Conservation (phyloP, 139 green algal genomes). For the Chlorella sp. region DNA sequence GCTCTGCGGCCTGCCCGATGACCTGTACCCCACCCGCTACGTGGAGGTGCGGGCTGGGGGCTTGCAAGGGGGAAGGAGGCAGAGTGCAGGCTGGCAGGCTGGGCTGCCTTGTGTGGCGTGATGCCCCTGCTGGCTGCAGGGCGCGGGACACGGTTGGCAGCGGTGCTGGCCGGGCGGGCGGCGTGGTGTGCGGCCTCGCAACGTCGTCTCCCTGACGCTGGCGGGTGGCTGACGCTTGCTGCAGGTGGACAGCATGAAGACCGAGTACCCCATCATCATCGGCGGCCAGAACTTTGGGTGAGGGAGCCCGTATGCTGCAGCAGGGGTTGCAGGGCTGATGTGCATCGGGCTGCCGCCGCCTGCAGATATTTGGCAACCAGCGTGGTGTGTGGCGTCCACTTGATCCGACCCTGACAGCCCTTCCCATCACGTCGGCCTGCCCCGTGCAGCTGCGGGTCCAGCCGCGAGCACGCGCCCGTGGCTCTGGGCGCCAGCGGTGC, state of each 20-base stretch:
- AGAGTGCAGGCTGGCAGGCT: background rate
- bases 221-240: background rate
- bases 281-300: conserved; percentile 92
- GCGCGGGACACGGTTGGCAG: no score
- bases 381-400: no score
- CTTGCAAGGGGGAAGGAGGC: no score
- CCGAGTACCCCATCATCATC: conserved; percentile 92
- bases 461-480: conserved; percentile 92
- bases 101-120: background rate
- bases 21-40: conserved; percentile 65
- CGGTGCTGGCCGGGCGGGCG: no score
- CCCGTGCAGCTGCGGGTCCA: conserved; percentile 81
- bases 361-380: no score
- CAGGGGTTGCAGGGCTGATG: no score
- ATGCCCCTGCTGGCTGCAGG: background rate
- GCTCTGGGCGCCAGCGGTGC: conserved; percentile 84
- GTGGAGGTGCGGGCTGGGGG: conserved; percentile 13
- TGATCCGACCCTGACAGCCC: no score
- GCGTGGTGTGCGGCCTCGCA: no score
- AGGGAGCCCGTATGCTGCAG: no score
- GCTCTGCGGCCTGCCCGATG: conserved; percentile 85
- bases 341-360: no score
- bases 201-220: no score
- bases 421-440: no score
- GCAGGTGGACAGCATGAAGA: conserved; percentile 88